phyloP scores from a whole-genome alignment of 495 filamentous ascomycete species.

The Penicillium canariense region DNA sequence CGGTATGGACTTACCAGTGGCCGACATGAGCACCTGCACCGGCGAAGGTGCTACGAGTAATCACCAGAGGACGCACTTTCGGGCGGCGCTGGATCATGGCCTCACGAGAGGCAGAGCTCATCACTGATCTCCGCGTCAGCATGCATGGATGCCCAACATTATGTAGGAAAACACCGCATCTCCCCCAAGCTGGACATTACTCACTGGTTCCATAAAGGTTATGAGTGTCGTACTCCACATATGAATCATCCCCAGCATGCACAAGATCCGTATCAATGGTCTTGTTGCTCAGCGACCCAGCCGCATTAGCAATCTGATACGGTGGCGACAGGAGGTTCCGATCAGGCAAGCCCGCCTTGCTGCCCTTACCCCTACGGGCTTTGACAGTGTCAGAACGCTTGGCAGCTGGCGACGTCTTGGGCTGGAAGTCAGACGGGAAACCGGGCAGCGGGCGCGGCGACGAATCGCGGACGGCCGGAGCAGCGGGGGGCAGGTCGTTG shows the following conservation, averaged over 20 bases:
- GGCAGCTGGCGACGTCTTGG: constrained; percentile 26
- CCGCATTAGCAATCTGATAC: constrained; percentile 73
- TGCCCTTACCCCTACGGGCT: constrained; percentile 15
- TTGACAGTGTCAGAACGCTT: constrained; percentile 9
- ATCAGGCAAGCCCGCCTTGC: constrained; percentile 54
- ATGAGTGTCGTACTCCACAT: constrained; percentile 75
- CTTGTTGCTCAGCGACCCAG: constrained; percentile 65
- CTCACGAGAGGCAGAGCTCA: constrained; percentile 63
- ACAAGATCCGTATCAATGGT: constrained; percentile 74
- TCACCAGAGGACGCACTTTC: constrained; percentile 66
- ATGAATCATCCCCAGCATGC: constrained; percentile 60
- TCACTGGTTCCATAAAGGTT: constrained; percentile 78
- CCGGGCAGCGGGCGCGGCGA: constrained; percentile 64
- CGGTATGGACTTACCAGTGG: constrained; percentile 57
- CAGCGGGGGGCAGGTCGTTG: constrained; percentile 61
- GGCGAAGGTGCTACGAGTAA: constrained; percentile 81
- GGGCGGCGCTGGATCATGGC: constrained; percentile 73
- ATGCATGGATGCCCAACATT: background rate
- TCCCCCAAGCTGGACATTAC: constrained; percentile 6
- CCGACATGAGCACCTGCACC: constrained; percentile 76
- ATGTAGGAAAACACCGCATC: background rate
- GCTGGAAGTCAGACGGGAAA: constrained; percentile 71
- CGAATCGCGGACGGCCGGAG: constrained; percentile 57
- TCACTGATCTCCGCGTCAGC: constrained; percentile 50
- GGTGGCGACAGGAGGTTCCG: constrained; percentile 68